A percentile compares a stretch with the other conserved stretches of the same genome.
phyloP scores from a whole-genome alignment of 1,284 basidiomycete genomes.

The Pyrrhoderma noxium region DNA sequence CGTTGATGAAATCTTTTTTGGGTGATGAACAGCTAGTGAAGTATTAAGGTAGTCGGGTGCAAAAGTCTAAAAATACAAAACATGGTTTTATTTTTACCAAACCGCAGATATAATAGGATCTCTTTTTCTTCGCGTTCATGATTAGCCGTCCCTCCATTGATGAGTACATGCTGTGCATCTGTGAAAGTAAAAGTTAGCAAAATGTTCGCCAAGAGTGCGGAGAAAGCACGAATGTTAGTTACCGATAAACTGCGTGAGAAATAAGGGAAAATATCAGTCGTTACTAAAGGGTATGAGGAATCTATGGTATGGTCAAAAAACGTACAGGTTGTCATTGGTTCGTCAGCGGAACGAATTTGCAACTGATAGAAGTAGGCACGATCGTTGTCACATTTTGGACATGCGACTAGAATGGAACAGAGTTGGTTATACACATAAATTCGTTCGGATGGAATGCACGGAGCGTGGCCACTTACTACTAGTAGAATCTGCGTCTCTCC shows the following conservation, averaged over 20 bases:
- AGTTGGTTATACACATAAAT: background rate
- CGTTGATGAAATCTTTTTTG: too few relatives aligned
- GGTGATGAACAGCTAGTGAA: too few relatives aligned
- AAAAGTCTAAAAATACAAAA: too few relatives aligned
- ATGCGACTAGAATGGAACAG: constrained; percentile 49
- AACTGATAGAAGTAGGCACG: constrained; percentile 94
- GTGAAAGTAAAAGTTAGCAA: background rate
- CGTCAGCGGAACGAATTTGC: constrained; percentile 94
- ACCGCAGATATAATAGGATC: too few relatives aligned
- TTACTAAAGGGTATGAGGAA: too few relatives aligned
- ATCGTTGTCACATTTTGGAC: constrained; percentile 86
- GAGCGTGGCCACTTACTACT: constrained; percentile 43
- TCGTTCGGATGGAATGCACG: background rate
- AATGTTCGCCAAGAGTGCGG: background rate
- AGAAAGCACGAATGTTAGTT: background rate
- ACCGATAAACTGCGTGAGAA: constrained; percentile 17
- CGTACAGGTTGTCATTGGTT: constrained; percentile 95
- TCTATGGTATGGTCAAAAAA: constrained; percentile 15
- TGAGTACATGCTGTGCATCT: constrained; percentile 18
- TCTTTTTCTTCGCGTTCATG: background rate
- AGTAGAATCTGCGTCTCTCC: constrained; percentile 93
- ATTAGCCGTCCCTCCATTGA: constrained; percentile 18
- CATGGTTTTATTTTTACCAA: too few relatives aligned
- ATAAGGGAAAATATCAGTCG: too few relatives aligned
- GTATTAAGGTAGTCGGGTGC: too few relatives aligned